Conservation (phyloP, 331 rosid genomes). For the Rhamnella rubrinervis region DNA sequence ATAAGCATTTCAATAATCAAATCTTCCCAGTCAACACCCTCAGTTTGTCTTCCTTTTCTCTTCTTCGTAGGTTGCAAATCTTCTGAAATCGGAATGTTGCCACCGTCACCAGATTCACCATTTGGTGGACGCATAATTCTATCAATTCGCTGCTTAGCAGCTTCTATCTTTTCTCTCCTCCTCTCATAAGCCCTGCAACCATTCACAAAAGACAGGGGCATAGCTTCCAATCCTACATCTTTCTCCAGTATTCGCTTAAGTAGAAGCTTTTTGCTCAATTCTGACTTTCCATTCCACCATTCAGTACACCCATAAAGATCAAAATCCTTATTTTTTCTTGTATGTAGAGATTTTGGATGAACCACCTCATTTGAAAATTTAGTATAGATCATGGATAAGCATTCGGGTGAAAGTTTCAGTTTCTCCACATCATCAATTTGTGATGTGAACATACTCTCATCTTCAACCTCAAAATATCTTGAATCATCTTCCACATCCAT, state of each 20-base stretch:
- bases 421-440: slow-evolving; percentile 15
- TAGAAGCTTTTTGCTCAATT: slow-evolving; percentile 61
- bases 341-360: slow-evolving; percentile 18
- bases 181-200: slow-evolving; percentile 41
- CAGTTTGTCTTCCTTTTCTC: slow-evolving; percentile 36
- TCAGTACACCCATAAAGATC: slow-evolving; percentile 40
- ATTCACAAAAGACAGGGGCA: slow-evolving; percentile 68
- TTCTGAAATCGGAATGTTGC: slow-evolving; percentile 2
- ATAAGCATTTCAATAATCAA: slow-evolving; percentile 71
- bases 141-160: slow-evolving; percentile 60
- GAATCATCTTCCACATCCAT: slow-evolving; percentile 30
- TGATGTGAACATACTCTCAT: slow-evolving; percentile 8
- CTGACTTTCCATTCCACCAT: slow-evolving; percentile 86
- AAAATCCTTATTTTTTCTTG: slow-evolving; percentile 20
- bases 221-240: slow-evolving; percentile 64
- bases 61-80: slow-evolving; percentile 26
- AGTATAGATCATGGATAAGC: slow-evolving; percentile 53
- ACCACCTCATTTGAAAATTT: slow-evolving; percentile 35
- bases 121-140: slow-evolving; percentile 49
- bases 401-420: slow-evolving; percentile 54
- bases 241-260: slow-evolving; percentile 54
- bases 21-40: slow-evolving; percentile 74
- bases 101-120: slow-evolving; percentile 11
- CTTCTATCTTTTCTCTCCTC: slow-evolving; percentile 60
- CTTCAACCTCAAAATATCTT: slow-evolving; percentile 31